Percentiles rank a stretch among this genome's conserved stretches.
These are phyloP conservation scores for Psilocybe cubensis DNA, from an alignment of 768 basidiomycete species.

Conservation along the genomic window DNA sequence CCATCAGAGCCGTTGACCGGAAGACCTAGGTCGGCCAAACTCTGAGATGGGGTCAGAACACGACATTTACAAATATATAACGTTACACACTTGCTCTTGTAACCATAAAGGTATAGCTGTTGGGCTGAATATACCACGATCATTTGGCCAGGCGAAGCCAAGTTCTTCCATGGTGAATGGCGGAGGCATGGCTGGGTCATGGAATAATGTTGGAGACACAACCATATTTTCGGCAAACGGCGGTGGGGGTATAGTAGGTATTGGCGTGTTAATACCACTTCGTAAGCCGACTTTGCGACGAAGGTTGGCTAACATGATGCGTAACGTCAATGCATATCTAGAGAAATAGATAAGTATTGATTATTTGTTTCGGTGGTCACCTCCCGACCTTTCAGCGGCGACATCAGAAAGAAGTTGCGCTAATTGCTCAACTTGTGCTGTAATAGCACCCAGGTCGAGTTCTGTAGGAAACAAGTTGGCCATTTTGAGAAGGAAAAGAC, in stretches of 20 bases:
- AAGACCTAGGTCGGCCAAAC: slow-evolving; percentile 84
- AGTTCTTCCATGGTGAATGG: slow-evolving; percentile 88
- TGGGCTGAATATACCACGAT: slow-evolving; percentile 72
- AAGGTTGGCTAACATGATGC: slow-evolving; percentile 92
- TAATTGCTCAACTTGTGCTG: slow-evolving; percentile 86
- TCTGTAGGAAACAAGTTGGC: slow-evolving; percentile 90
- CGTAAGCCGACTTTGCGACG: slow-evolving; percentile 82
- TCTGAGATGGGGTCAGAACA: slow-evolving; percentile 48
- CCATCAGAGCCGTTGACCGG: slow-evolving; percentile 93
- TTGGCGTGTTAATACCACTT: slow-evolving; percentile 49
- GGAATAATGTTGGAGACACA: slow-evolving; percentile 55
- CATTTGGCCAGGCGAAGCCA: slow-evolving; percentile 73
- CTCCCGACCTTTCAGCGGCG: slow-evolving; percentile 82
- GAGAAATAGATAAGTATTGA: neutral
- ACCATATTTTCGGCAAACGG: slow-evolving; percentile 60
- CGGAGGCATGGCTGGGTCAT: slow-evolving; percentile 54
- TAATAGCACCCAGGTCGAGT: slow-evolving; percentile 76
- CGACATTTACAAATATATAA: neutral
- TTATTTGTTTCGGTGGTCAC: neutral
- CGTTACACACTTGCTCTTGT: slow-evolving; percentile 76
- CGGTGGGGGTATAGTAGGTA: slow-evolving; percentile 56
- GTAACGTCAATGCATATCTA: slow-evolving; percentile 87
- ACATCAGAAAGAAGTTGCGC: slow-evolving; percentile 91
- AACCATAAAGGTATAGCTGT: slow-evolving; percentile 89
- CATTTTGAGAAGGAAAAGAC: slow-evolving; percentile 92